These are phyloP conservation scores for Microthyrium microscopicum DNA, from an alignment of 2,329 filamentous ascomycete genomes.

Conservation along the genomic window DNA sequence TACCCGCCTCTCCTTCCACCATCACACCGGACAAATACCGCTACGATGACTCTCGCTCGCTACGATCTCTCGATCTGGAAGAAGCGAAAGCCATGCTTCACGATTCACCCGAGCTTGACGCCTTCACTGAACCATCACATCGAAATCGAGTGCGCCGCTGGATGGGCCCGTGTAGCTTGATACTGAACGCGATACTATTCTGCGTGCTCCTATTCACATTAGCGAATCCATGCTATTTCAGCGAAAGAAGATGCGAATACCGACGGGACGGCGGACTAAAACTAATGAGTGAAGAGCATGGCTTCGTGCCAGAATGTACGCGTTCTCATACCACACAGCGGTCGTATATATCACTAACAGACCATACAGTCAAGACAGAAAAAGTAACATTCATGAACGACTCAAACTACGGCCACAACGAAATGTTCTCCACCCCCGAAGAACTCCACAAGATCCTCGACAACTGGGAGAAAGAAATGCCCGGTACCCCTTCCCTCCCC, in stretches of 20 bases:
- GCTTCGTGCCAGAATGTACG: slow-evolving; percentile 5
- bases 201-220: slow-evolving; percentile 1
- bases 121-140: no score
- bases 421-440: slow-evolving; percentile 2
- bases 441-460: slow-evolving; percentile 2
- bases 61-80: no score
- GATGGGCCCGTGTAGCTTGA: no score
- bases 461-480: slow-evolving; percentile 4
- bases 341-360: not conserved
- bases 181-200: slow-evolving; percentile 2
- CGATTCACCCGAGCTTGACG: no score
- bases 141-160: no score
- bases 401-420: slow-evolving; percentile 2
- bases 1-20: no score
- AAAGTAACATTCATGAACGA: slow-evolving; percentile 5
- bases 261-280: not conserved
- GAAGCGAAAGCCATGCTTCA: no score
- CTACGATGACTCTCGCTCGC: no score
- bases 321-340: not conserved
- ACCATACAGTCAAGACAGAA: slow-evolving; percentile 4
- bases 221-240: slow-evolving; percentile 4
- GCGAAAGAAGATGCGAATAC: slow-evolving; percentile 1
- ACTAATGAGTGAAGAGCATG: slow-evolving; percentile 5
- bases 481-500: not conserved
- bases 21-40: no score